Percentiles rank a stretch among this genome's conserved stretches.
These are phyloP conservation scores for Colletotrichum caudatum DNA, from an alignment of 2,329 filamentous ascomycete species.

Conservation along the genomic window DNA sequence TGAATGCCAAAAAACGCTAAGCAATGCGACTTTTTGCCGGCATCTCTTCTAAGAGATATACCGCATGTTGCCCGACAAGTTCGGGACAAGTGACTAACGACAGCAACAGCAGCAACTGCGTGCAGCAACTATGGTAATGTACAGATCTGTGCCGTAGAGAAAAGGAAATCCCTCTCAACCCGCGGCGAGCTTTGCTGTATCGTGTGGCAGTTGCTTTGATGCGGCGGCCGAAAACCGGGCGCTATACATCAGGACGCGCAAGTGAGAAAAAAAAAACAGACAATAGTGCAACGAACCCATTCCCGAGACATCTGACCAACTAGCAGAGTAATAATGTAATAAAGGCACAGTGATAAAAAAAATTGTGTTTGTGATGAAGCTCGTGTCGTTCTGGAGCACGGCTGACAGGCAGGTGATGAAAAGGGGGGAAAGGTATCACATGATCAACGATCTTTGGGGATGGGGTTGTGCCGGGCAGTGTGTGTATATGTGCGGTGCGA, in stretches of 20 bases:
- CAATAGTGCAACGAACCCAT: constrained; percentile 49
- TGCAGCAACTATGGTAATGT: constrained; percentile 65
- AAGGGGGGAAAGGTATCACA: constrained; percentile 50
- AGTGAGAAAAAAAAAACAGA: constrained; percentile 42
- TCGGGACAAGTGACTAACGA: constrained; percentile 42
- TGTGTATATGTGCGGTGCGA: constrained; percentile 42
- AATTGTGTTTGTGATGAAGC: constrained; percentile 38
- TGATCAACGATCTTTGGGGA: constrained; percentile 42
- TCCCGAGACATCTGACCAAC: constrained; percentile 45
- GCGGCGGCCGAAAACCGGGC: constrained; percentile 49
- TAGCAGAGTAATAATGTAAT: constrained; percentile 39
- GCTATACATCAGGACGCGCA: constrained; percentile 40
- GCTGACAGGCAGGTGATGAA: constrained; percentile 39
- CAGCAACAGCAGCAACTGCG: constrained; percentile 56
- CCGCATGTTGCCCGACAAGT: constrained; percentile 36
- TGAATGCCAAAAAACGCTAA: constrained; percentile 42
- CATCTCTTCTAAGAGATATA: constrained; percentile 40
- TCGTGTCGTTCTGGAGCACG: constrained; percentile 40
- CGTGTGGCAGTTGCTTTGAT: constrained; percentile 50
- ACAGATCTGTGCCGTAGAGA: constrained; percentile 60
- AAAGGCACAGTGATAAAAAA: constrained; percentile 41
- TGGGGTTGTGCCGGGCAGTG: constrained; percentile 40
- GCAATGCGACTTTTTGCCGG: constrained; percentile 44
- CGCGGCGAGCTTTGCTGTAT: constrained; percentile 52
- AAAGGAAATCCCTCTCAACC: constrained; percentile 54